phyloP scores from a whole-genome alignment of 805 yeast species.

The Metschnikowia arizonensis region DNA sequence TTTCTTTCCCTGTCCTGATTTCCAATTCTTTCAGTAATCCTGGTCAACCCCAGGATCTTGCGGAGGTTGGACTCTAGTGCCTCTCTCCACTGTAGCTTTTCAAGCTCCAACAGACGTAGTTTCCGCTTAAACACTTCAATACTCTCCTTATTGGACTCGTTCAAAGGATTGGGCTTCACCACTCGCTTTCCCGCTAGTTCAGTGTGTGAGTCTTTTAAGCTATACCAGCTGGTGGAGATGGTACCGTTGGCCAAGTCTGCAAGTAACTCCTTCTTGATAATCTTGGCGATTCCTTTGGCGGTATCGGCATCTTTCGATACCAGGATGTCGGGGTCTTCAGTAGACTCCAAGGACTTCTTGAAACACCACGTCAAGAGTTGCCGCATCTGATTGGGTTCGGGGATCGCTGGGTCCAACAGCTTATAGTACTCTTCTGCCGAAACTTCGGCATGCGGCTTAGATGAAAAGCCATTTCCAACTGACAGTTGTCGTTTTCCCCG shows the following conservation, averaged over 20 bases:
- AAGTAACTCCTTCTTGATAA: conserved; percentile 60
- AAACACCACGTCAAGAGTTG: conserved; percentile 68
- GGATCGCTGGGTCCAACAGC: conserved; percentile 55
- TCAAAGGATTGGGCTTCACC: conserved; percentile 57
- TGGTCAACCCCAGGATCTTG: conserved; percentile 4
- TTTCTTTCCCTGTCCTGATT: not conserved
- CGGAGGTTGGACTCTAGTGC: conserved; percentile 17
- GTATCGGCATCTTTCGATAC: conserved; percentile 34
- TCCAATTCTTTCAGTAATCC: conserved; percentile 2
- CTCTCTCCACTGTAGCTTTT: conserved; percentile 46
- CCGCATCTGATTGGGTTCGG: conserved; percentile 71
- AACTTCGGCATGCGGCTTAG: conserved; percentile 63
- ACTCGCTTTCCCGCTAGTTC: conserved; percentile 25
- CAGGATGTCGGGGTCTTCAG: conserved; percentile 18
- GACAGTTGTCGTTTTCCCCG: conserved; percentile 73
- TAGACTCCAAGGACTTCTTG: conserved; percentile 40
- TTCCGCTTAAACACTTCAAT: conserved; percentile 44
- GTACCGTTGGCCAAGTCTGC: conserved; percentile 56
- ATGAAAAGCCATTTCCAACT: conserved; percentile 67
- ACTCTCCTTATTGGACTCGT: conserved; percentile 47
- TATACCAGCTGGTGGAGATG: conserved; percentile 69
- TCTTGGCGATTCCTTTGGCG: conserved; percentile 51
- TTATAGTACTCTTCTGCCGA: conserved; percentile 53
- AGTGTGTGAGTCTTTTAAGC: conserved; percentile 18
- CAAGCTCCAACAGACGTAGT: conserved; percentile 41